Evolutionary conservation across 257 asterid species (phyloP), one percentile per base, ranked within the genome.

Genomic region (Solanum corneliomulleri): DNA sequence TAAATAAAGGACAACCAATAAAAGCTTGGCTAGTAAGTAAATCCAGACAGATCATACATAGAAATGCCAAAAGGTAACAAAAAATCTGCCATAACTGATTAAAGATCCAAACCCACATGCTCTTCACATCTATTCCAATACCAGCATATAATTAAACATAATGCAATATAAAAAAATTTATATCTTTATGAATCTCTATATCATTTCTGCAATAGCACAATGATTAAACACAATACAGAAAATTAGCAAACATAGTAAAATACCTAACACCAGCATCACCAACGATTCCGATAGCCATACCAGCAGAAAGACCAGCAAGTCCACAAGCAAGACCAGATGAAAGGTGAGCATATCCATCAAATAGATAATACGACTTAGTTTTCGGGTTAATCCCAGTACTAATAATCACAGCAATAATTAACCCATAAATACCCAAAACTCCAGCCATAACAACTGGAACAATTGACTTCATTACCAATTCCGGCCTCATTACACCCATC

Each of bases 391-490:
- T 94, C 21, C 97, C 95, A 21, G 95, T 94, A 86, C 95, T 94
- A 45, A 94, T 94, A 56, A 93, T 94, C 56, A 94, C 96, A 86
- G 96, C 98, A 88, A 94, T 94, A 90, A 94, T 94, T 83, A 94
- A 84, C 1, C 98, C 96, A 66, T 94, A 94, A 74, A 94, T 94
- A 89, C 98, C 98, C 90, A 93, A 91, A 70, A 94, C 98, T 90
- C 98, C 95, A 90, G 98, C 98, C 98, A 94, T 94, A 87, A 94
- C 98, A 68, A 94, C 95, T 5, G 98, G 98, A 44, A 94, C 96
- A n/a, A 93, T 94, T 13, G 98, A 94, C 88, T 93, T 94, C 96
- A 93, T 94, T 76, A 94, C 97, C 88, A 94, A 88, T 90, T 94
- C 97, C 71, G 96, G 97, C 87, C 95, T 88, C 97, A 94, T 92